These are phyloP conservation scores for Phyllosticta citriasiana DNA, from an alignment of 2,329 filamentous ascomycete species.

Conservation along the genomic window DNA sequence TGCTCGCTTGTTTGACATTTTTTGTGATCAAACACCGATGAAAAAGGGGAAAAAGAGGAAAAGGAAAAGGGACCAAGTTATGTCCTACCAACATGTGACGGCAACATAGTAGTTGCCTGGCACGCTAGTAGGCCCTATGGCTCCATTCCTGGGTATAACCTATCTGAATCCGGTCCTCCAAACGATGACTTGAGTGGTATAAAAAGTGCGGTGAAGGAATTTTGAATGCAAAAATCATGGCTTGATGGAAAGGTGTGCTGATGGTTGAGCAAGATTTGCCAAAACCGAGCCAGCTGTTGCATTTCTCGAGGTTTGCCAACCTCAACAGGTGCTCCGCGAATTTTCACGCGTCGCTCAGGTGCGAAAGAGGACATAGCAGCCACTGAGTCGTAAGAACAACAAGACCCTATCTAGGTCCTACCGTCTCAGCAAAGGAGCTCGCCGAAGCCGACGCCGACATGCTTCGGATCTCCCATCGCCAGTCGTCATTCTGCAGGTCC, in stretches of 20 bases:
- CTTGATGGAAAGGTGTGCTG: too few relatives aligned
- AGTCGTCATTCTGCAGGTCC: conserved; percentile 8
- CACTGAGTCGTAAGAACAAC: background rate
- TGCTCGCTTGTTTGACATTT: background rate
- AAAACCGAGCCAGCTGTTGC: background rate
- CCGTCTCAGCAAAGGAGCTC: background rate
- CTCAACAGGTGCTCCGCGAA: background rate
- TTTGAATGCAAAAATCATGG: background rate
- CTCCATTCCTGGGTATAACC: background rate
- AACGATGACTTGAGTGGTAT: background rate
- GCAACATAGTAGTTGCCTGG: background rate
- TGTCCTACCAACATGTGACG: background rate
- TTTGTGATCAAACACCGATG: background rate
- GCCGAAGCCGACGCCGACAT: background rate
- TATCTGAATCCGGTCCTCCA: background rate
- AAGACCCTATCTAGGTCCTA: background rate
- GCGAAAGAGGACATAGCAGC: background rate
- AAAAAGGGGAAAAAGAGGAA: background rate
- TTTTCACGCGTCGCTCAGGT: background rate
- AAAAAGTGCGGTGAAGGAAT: background rate
- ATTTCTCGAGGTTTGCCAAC: background rate
- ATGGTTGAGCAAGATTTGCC: too few relatives aligned
- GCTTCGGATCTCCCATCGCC: conserved; percentile 5
- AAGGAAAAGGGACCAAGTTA: background rate
- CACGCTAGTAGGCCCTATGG: background rate